phyloP scores from a whole-genome alignment of 2,329 filamentous ascomycete genomes.

The Basipetospora sp. region DNA sequence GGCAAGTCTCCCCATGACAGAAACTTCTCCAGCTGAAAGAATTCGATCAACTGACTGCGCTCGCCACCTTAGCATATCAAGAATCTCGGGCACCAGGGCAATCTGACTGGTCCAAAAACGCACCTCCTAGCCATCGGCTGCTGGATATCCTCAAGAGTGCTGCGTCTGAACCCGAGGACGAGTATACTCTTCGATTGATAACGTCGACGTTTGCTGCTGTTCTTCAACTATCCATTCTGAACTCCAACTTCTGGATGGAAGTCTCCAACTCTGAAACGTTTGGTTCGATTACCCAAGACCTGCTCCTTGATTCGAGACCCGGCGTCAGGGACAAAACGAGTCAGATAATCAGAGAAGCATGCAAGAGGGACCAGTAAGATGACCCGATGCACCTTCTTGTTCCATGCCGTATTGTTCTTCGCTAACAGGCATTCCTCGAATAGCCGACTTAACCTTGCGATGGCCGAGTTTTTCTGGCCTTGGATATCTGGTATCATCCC shows the following conservation, averaged over 20 bases:
- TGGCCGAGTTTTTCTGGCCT: conserved; percentile 29
- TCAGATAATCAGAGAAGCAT: conserved; percentile 3
- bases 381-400: neutral
- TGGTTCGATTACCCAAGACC: conserved; percentile 2
- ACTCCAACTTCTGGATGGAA: conserved; percentile 23
- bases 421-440: neutral
- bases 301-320: conserved; percentile 2
- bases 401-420: neutral
- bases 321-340: neutral
- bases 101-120: neutral
- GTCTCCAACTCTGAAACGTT: conserved; percentile 3
- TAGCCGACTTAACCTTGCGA: conserved; percentile 2
- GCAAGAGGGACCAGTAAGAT: conserved; percentile 1
- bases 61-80: neutral
- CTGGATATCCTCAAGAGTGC: conserved; percentile 15
- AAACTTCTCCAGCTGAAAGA: too few relatives aligned
- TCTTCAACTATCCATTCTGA: conserved; percentile 25
- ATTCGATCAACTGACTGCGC: neutral
- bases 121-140: conserved; percentile 17
- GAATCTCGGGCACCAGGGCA: neutral
- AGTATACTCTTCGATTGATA: conserved; percentile 10
- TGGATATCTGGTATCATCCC: conserved; percentile 23
- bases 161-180: conserved; percentile 5
- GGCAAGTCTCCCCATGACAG: too few relatives aligned
- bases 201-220: conserved; percentile 23